These are phyloP conservation scores for Malassezia sympodialis DNA, from an alignment of 1,284 basidiomycete genomes.

Conservation along the genomic window DNA sequence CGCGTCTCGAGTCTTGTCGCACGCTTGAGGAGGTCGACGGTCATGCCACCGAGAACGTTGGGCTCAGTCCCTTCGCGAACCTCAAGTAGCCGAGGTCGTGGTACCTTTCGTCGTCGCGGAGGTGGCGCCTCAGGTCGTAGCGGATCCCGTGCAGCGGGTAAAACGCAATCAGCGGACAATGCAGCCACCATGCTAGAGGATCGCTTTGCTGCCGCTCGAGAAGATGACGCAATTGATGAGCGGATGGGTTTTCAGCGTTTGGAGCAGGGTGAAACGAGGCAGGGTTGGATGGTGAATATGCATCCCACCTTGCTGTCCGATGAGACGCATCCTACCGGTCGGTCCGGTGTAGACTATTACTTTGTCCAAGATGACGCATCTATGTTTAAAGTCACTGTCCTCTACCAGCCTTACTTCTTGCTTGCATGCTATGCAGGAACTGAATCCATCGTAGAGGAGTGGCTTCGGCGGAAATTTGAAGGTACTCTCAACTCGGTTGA, in stretches of 20 bases:
- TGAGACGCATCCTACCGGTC: constrained; percentile 35
- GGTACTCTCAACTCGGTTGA: constrained; percentile 64
- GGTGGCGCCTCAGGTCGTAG: constrained; percentile 6
- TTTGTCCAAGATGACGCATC: constrained; percentile 94
- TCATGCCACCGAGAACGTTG: constrained; percentile 11
- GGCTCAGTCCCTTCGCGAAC: constrained; percentile 7
- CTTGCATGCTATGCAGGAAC: constrained; percentile 73
- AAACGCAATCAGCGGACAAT: constrained; percentile 20
- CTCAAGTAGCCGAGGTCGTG: constrained; percentile 15
- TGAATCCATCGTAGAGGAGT: constrained; percentile 87
- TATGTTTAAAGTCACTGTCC: constrained; percentile 88
- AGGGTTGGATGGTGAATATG: constrained; percentile 92
- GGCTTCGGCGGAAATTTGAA: constrained; percentile 86
- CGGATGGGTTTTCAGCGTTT: constrained; percentile 66
- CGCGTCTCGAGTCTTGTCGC: neutral
- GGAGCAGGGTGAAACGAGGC: constrained; percentile 34
- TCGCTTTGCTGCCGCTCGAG: constrained; percentile 39
- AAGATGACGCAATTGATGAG: constrained; percentile 78
- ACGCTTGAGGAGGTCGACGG: neutral
- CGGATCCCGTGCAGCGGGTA: neutral
- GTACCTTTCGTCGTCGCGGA: constrained; percentile 22
- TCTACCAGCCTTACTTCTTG: constrained; percentile 89
- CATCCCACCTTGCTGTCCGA: constrained; percentile 87
- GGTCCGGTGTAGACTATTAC: constrained; percentile 82
- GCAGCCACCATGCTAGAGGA: constrained; percentile 41